Evolutionary conservation across 2,329 filamentous ascomycete species (phyloP), one percentile per base, ranked within the genome.

Genomic region (Parafenestella ontariensis): DNA sequence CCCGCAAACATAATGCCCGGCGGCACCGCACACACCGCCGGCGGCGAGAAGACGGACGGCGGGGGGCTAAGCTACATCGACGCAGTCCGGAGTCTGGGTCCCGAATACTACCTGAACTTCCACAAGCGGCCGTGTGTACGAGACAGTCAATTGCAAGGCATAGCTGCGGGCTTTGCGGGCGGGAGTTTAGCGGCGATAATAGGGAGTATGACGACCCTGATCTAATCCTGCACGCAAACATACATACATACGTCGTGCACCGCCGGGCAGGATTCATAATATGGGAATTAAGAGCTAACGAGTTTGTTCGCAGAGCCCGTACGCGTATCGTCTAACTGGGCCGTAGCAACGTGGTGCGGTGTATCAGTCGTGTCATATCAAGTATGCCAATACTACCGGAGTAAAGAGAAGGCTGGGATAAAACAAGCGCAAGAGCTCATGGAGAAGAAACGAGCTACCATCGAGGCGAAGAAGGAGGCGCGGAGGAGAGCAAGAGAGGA

Each of bases 81-180:
- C 37, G 90, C 86, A 0, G 80, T 93, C 45, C 84, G 86, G 58
- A 85, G 83, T 43, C 87, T 94, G 57, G 87, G 87, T 57, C 71
- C 82, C 34, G 81, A 88, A 34, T 91, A 94, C 68, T 89, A 93
- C 60, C 75, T 86, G 40, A 85, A 86, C 40, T 81, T 96, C 48
- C 88, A 93, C 74, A 89, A 89, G 75, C 85, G 87, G 52, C 94
- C 94, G 0, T 98, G 95, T 75, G 89, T 91, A 18, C 83, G 93
- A 57, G 89, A 96, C 71, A 89, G 91, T 2, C 81, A 96, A 48
- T 79, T 98, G 64, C 87, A 90, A 1, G 95, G 92, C 21, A 96
- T 99, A 66, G 89, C 86, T 1, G 83, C 86, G 2, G 95, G 91
- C 3, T 90, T 92, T 59, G 89, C 84, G 3, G 77, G 91, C 28